Base-by-base conservation (phyloP, 345 rosid genomes). In the Camelina hispida region DNA sequence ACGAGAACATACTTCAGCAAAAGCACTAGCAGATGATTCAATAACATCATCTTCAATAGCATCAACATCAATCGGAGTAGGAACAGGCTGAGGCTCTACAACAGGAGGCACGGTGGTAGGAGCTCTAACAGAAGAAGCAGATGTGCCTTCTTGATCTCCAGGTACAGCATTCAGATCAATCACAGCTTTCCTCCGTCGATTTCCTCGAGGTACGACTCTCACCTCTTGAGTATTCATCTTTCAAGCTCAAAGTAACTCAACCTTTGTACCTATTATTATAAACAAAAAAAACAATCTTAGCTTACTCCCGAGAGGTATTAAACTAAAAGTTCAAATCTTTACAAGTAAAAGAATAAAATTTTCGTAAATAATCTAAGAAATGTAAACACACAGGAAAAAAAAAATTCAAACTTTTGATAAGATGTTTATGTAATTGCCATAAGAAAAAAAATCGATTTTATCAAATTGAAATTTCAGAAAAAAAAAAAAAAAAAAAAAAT, bases 1-100 rank as follows among this genome's bases (percentile, higher is more conserved):
- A 23, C 3, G 66, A 7, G 51, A 38, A 12, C 75, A 79, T 83
- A 95, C 98, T 80, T 87, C 89, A 13, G 96, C 94, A 78, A 95
- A 92, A 18, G 94, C 96, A 62, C 84, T 87, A 5, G 98, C 87
- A 5, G 98, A 88, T 50, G 93, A 87, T 79, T 85, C 85, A 18
- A 90, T 52, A 72, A 90, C 96, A 68, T 89, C 97, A 65, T 95
- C 99, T 76, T 95, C 98, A 18, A 78, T 16, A 51, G 77, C 81
- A 71, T 92, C 99, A 53, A 95, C 88, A 85, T 89, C 97, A 77
- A 95, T 88, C 16, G 59, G 66, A 1, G 81, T 50, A 43, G 81
- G 81, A 7, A 9, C 51, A 47, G 88, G 53, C 42, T 81, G 54
- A 69, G 77, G 72, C 11, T 75, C 80, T 12, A 72, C 59, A 8